phyloP scores from a whole-genome alignment of 306 rosid genomes.

The Canavalia ensiformis region DNA sequence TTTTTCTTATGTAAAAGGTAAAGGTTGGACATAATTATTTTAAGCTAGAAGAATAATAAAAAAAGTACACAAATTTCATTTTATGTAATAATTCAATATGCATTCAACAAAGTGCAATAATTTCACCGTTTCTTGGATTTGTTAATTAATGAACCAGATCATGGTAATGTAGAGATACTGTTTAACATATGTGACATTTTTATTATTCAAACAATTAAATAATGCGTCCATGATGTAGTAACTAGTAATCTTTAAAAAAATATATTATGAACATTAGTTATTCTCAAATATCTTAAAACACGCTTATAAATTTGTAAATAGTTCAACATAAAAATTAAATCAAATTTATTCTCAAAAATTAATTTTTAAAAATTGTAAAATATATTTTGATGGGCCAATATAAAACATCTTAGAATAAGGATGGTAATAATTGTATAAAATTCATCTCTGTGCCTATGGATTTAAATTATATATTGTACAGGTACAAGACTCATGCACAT shows the following conservation, averaged over 20 bases:
- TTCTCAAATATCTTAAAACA: too few species aligned
- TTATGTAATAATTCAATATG: not conserved
- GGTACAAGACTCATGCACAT: not conserved
- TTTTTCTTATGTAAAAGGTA: too few species aligned
- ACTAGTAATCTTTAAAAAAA: too few species aligned
- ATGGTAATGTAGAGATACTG: not conserved
- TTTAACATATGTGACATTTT: not conserved
- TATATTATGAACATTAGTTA: too few species aligned
- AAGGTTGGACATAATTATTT: too few species aligned
- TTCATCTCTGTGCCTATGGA: not conserved
- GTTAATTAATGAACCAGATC: not conserved
- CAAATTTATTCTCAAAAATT: too few species aligned
- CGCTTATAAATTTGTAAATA: too few species aligned
- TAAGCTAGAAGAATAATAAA: too few species aligned
- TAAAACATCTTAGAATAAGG: not conserved
- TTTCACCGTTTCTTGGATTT: conserved; percentile 33
- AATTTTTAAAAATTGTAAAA: too few species aligned
- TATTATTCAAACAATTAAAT: conserved; percentile 3
- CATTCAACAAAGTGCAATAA: not conserved
- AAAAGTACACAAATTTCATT: not conserved
- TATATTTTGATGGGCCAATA: too few species aligned
- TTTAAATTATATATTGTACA: not conserved
- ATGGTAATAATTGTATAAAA: conserved; percentile 18
- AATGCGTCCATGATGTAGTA: conserved; percentile 3
- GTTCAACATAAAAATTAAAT: too few species aligned